Base-by-base conservation (phyloP, 1,284 basidiomycete species). In the Cryptococcus sp. region DNA sequence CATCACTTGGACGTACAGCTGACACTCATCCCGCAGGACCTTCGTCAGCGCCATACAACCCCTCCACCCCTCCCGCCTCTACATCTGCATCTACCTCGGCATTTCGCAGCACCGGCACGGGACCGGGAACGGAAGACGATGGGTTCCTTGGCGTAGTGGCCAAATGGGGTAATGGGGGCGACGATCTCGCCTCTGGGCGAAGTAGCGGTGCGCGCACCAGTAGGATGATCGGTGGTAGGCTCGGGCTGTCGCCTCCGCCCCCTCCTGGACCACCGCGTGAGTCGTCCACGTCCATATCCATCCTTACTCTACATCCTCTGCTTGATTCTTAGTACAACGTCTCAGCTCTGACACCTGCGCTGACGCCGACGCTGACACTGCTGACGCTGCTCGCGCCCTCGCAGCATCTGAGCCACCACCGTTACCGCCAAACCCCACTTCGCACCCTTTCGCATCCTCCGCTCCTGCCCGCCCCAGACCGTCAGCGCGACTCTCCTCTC, bases 261-360 rank as follows among this genome's bases (percentile, higher is more conserved):
- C 64, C 66, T 23, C 64, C 66, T 45, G 66, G 66, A 27, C 66
- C 66, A 38, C 66, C 66, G 57, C 66, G 66, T 66, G 42, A 62
- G 66, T 62, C 17, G 44, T 25, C 6, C 25, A 25, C 25, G 6
- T 25, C 25, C 25, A 6, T 25, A 3, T 25, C 25, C 6, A 25
- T n/a, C n/a, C n/a, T n/a, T n/a, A n/a, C n/a, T n/a, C n/a, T n/a
- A n/a, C n/a, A n/a, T n/a, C n/a, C 25, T 25, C 25, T 25, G 6
- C 25, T 3, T 25, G 25, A 3, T 25, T 3, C 25, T 25, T 3
- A 3, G 6, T 25, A 25, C 25, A 25, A 25, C 25, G 25, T 25
- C 25, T 25, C 25, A 6, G 6, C 3, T 25, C 3, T 25, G 25
- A 25, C 3, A 3, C 25, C 6, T 25, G 25, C 25, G 25, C 25